These are phyloP conservation scores for Alloascoidea hylecoeti DNA, from an alignment of 805 yeast genomes.

Conservation along the genomic window DNA sequence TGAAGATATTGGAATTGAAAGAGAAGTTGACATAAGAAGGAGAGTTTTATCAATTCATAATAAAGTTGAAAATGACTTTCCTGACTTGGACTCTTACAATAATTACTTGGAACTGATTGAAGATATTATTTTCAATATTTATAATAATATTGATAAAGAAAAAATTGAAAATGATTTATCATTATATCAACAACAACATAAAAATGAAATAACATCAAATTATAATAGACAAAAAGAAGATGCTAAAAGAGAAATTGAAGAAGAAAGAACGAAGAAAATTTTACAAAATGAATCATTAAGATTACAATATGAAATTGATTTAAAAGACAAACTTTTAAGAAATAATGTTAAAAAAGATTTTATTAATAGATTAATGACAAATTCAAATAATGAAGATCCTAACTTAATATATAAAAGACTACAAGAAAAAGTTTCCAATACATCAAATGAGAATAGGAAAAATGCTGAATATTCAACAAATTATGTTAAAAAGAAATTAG, in stretches of 20 bases:
- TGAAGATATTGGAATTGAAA: conserved; percentile 81
- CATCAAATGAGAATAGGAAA: conserved; percentile 42
- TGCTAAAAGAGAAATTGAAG: conserved; percentile 41
- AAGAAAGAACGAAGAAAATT: conserved; percentile 44
- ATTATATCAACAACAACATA: conserved; percentile 48
- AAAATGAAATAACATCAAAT: conserved; percentile 62
- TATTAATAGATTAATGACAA: conserved; percentile 27
- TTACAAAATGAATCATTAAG: conserved; percentile 31
- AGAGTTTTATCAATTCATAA: conserved; percentile 68
- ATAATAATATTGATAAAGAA: conserved; percentile 55
- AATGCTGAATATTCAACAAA: conserved; percentile 25
- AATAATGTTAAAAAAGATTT: conserved; percentile 30
- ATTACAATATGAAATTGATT: conserved; percentile 53
- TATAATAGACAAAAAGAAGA: conserved; percentile 63
- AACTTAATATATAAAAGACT: conserved; percentile 31
- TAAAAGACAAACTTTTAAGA: conserved; percentile 27
- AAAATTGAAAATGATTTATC: conserved; percentile 51
- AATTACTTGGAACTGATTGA: conserved; percentile 77
- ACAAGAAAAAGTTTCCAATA: conserved; percentile 33
- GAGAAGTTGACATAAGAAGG: conserved; percentile 83
- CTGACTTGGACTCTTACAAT: conserved; percentile 44
- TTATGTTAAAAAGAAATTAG: not conserved
- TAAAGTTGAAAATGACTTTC: conserved; percentile 65
- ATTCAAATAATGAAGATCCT: conserved; percentile 20
- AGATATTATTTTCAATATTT: conserved; percentile 61